Conservation (phyloP, 2,329 filamentous ascomycete genomes). For the Fusarium ramigenum region DNA sequence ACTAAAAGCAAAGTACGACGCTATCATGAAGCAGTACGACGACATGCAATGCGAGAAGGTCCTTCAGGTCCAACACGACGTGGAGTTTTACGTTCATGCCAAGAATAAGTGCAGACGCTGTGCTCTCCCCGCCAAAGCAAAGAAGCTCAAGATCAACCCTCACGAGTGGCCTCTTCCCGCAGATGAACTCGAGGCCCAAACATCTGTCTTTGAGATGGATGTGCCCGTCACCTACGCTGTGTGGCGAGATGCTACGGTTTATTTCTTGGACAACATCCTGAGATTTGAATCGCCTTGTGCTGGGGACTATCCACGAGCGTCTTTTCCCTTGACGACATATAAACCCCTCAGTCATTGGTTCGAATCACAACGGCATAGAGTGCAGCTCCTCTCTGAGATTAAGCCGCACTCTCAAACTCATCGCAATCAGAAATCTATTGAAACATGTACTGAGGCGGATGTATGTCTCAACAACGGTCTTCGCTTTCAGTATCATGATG, state of each 20-base stretch:
- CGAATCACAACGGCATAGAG: neutral
- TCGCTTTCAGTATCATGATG: constrained; percentile 32
- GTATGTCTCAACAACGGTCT: constrained; percentile 41
- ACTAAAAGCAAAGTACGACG: neutral
- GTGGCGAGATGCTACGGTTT: constrained; percentile 61
- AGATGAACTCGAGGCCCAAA: constrained; percentile 47
- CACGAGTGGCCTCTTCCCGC: constrained; percentile 67
- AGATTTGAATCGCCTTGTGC: neutral
- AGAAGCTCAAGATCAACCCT: constrained; percentile 53
- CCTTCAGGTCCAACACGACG: neutral
- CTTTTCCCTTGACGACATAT: constrained; percentile 17
- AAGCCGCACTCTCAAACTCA: constrained; percentile 33
- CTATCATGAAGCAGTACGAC: constrained; percentile 17
- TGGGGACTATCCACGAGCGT: neutral
- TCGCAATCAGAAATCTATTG: neutral
- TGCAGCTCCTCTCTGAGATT: constrained; percentile 30
- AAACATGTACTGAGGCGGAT: constrained; percentile 1
- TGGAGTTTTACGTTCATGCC: neutral
- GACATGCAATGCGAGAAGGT: neutral
- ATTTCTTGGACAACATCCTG: constrained; percentile 54
- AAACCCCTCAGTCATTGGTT: neutral
- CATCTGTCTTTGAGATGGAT: constrained; percentile 63
- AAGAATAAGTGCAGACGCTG: constrained; percentile 52
- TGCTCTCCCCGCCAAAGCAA: constrained; percentile 42
- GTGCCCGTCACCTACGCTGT: constrained; percentile 52